phyloP scores from a whole-genome alignment of 441 rosid genomes.

The Metrosideros polymorpha region DNA sequence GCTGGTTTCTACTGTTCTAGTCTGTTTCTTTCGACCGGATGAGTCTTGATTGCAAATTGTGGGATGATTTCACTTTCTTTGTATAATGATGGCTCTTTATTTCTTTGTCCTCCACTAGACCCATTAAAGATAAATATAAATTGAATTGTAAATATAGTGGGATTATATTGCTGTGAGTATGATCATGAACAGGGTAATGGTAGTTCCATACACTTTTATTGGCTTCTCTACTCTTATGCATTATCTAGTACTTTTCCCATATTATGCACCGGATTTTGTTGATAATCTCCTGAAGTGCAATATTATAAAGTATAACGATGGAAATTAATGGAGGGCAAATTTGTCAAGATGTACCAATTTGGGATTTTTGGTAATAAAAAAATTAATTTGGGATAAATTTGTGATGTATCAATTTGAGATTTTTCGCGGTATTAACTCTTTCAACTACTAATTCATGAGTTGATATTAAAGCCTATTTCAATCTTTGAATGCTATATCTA shows the following conservation, averaged over 20 bases:
- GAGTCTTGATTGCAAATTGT: not conserved
- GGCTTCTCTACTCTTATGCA: not conserved
- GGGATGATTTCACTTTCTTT: not conserved
- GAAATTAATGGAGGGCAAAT: no score
- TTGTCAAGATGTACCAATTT: no score
- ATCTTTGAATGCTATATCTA: no score
- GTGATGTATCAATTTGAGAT: no score
- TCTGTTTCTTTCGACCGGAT: not conserved
- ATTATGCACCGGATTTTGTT: not conserved
- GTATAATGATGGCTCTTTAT: not conserved
- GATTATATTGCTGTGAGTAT: not conserved
- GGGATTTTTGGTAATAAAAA: no score
- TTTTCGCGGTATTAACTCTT: no score
- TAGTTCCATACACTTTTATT: not conserved
- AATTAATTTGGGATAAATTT: no score
- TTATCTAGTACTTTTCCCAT: not conserved
- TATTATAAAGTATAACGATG: not conserved
- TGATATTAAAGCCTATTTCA: no score
- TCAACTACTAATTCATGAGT: no score
- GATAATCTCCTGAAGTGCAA: not conserved
- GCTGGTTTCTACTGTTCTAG: not conserved
- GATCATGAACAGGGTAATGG: not conserved
- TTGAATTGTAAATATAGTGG: no score
- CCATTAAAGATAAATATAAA: not conserved
- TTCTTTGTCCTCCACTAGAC: not conserved